A percentile compares a stretch with the other conserved stretches of the same genome.
Evolutionary conservation across 2,329 filamentous ascomycete species (phyloP).

Genomic region (Colletotrichum costaricense): DNA sequence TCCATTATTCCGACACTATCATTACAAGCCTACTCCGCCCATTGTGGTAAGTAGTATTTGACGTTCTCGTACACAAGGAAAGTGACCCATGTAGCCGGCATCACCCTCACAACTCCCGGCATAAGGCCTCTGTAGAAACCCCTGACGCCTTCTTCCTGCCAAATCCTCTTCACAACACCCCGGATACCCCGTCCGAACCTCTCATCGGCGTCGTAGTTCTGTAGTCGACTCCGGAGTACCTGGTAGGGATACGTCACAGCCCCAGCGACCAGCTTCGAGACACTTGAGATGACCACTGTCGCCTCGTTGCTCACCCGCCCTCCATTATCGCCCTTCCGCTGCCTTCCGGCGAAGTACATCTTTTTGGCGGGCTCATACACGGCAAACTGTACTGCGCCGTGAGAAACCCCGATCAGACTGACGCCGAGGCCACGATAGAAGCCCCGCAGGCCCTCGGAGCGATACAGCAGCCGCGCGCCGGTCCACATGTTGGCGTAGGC

Average conservation of each 20-base stretch:
- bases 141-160: constrained; percentile 79
- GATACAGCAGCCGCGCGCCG: constrained; percentile 75
- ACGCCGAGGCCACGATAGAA: constrained; percentile 91
- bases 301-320: constrained; percentile 75
- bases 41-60: constrained; percentile 73
- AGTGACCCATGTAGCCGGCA: constrained; percentile 96
- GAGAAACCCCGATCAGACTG: constrained; percentile 85
- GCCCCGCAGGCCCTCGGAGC: constrained; percentile 78
- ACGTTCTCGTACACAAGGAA: constrained; percentile 98
- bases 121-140: constrained; percentile 94
- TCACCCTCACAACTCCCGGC: constrained; percentile 88
- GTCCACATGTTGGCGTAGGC: constrained; percentile 84
- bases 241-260: constrained; percentile 94
- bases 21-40: constrained; percentile 19
- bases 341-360: constrained; percentile 62
- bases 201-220: constrained; percentile 85
- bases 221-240: constrained; percentile 87
- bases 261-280: constrained; percentile 90
- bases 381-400: constrained; percentile 95
- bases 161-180: constrained; percentile 81
- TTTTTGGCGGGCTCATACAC: constrained; percentile 83
- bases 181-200: constrained; percentile 76
- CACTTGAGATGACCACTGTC: constrained; percentile 82
- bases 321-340: constrained; percentile 22
- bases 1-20: neutral